Evolutionary conservation across 1,284 basidiomycete species (phyloP), one percentile per base, ranked within the genome.

Genomic region (Coniferiporia sulphurascens): DNA sequence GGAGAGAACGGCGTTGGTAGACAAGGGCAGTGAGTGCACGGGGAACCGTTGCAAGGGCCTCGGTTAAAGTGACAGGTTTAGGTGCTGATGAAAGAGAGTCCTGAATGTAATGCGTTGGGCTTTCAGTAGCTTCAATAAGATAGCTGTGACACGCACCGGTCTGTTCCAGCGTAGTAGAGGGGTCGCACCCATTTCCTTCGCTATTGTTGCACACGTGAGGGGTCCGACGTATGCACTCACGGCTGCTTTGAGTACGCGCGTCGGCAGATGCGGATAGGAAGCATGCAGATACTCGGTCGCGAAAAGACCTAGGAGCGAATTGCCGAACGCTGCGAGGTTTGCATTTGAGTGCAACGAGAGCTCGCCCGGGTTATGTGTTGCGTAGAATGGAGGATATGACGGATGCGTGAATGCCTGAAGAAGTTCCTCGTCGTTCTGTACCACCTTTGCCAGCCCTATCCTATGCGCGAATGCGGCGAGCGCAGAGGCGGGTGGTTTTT

Each of bases 201-300:
- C 95, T 51, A 99, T 87, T 64, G 81, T 85, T 46, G 90, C 84
- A 67, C 93, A 91, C 10, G 92, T 89, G 62, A 82, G 74, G 9
- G 92, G 87, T 3, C 96, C 96, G 22, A 96, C 95, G 71, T 91
- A 91, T 43, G 93, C 91, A 46, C 91, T 93, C 53, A 97, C 84
- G 8, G 92, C 94, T 7, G 90, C 88, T 74, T 97, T 95, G 66
- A 95, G 76, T 17, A 93, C 93, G 55, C 89, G 83, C 21, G 93
- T 94, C 1, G 96, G 96, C 21, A 99, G 80, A 71, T 97, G 88
- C 0, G 97, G 96, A 72, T 91, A 98, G 50, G 85, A 79, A 7
- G 88, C 79, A 61, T 92, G 82, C 35, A 98, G 74, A 70, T 89
- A 86, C 75, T 99, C 96, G 0, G 91, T 78, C 4, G 92, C 91